Percentiles rank a stretch among this genome's conserved stretches.
phyloP scores from a whole-genome alignment of 2,329 filamentous ascomycete species.

The Diaporthe citrichinensis region DNA sequence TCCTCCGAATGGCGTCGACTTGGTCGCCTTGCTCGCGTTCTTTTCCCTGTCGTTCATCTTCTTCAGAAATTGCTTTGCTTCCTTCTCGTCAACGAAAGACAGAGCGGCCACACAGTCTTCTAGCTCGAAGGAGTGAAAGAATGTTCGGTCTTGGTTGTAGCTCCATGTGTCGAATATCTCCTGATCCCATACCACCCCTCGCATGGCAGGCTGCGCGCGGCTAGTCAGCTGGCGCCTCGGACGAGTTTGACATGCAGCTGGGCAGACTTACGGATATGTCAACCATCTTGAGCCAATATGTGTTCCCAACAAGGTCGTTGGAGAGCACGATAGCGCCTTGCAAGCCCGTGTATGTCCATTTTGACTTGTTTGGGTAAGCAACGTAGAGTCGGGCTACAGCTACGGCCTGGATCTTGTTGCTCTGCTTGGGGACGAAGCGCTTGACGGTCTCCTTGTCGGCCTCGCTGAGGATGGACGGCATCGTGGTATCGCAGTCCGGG shows the following conservation, averaged over 20 bases:
- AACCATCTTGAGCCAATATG: slow-evolving; percentile 97
- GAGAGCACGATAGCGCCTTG: slow-evolving; percentile 93
- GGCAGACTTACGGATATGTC: slow-evolving; percentile 84
- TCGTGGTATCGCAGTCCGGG: slow-evolving; percentile 50
- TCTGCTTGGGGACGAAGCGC: slow-evolving; percentile 90
- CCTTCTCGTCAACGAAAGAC: slow-evolving; percentile 96
- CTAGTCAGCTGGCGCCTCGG: neutral
- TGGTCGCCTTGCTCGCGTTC: slow-evolving; percentile 91
- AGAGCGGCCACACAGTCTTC: slow-evolving; percentile 92
- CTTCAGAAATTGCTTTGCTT: slow-evolving; percentile 96
- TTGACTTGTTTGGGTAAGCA: slow-evolving; percentile 85
- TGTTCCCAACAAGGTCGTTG: slow-evolving; percentile 94
- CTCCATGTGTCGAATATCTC: slow-evolving; percentile 96
- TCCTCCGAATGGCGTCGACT: slow-evolving; percentile 80
- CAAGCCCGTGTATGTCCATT: slow-evolving; percentile 95
- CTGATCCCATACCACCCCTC: slow-evolving; percentile 96
- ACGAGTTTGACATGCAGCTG: neutral
- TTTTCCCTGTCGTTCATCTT: slow-evolving; percentile 98
- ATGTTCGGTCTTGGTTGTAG: slow-evolving; percentile 97
- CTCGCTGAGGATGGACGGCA: slow-evolving; percentile 83
- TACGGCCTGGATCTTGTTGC: slow-evolving; percentile 97
- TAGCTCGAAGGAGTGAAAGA: slow-evolving; percentile 97
- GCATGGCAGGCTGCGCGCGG: slow-evolving; percentile 73
- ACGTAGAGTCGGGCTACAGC: slow-evolving; percentile 95
- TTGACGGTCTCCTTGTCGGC: slow-evolving; percentile 98